phyloP scores from a whole-genome alignment of 495 filamentous ascomycete genomes.

The Aspergillus ellipticus region DNA sequence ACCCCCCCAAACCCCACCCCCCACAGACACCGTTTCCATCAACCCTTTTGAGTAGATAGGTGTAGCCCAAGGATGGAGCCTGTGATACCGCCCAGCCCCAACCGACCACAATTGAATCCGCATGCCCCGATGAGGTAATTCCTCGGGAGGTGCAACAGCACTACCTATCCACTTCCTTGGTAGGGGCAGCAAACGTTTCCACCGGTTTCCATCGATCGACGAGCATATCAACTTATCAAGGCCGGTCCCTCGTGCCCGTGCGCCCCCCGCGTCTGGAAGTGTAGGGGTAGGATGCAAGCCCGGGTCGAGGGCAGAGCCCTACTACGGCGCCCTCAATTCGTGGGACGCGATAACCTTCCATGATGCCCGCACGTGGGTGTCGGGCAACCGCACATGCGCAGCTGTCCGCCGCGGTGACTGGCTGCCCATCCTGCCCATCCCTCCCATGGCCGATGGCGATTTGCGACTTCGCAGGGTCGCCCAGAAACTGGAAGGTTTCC shows the following conservation, averaged over 20 bases:
- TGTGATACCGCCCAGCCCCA: neutral
- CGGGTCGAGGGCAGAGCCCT: neutral
- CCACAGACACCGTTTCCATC: no score
- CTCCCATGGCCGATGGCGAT: no score
- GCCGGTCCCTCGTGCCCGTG: slow-evolving; percentile 11
- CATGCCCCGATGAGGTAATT: neutral
- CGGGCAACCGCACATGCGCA: neutral
- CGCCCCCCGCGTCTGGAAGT: neutral
- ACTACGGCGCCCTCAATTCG: neutral
- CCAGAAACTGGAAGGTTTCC: neutral
- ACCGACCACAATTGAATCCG: neutral
- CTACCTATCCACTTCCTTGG: neutral
- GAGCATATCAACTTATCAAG: slow-evolving; percentile 17
- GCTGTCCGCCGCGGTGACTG: neutral
- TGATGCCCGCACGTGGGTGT: slow-evolving; percentile 13
- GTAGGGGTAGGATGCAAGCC: neutral
- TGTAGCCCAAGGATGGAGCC: neutral
- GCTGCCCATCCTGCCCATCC: neutral
- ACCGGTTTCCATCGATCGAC: slow-evolving; percentile 9
- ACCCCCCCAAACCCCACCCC: no score
- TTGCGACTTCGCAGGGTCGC: neutral
- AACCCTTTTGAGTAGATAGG: no score
- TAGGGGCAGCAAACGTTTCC: slow-evolving; percentile 4
- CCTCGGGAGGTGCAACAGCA: neutral
- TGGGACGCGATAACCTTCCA: slow-evolving; percentile 14